Evolutionary conservation across 2,329 filamentous ascomycete genomes (phyloP).

Genomic region (Paracoccidioides brasiliensis): DNA sequence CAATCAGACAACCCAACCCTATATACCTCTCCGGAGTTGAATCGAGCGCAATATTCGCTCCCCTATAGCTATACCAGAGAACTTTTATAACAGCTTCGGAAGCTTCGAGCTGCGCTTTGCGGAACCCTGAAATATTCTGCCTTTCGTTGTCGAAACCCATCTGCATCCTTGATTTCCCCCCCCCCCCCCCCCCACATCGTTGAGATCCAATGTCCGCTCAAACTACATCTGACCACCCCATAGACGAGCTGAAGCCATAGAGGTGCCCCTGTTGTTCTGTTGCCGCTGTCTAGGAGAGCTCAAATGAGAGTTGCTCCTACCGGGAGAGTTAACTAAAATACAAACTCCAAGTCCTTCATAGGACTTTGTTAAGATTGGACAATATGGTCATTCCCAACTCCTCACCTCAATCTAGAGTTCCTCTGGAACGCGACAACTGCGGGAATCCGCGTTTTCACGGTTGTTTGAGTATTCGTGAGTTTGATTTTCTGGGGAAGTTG

Average conservation of each 20-base stretch:
- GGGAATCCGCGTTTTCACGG: slow-evolving; percentile 56
- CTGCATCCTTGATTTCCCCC: background rate
- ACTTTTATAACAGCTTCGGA: background rate
- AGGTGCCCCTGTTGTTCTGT: background rate
- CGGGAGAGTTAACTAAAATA: background rate
- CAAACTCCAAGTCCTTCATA: background rate
- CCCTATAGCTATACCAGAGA: background rate
- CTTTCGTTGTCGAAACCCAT: background rate
- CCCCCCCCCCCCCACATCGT: background rate
- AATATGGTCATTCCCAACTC: slow-evolving; percentile 21
- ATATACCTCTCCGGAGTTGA: background rate
- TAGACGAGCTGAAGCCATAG: background rate
- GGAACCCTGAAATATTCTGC: background rate
- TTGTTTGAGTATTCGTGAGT: slow-evolving; percentile 49
- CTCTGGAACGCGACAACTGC: slow-evolving; percentile 34
- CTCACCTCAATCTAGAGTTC: slow-evolving; percentile 19
- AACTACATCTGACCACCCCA: background rate
- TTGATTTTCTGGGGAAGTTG: slow-evolving; percentile 41
- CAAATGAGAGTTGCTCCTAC: background rate
- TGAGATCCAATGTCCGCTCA: background rate
- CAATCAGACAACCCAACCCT: background rate
- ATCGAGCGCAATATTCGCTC: background rate
- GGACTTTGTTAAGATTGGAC: background rate
- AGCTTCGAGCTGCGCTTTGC: no score
- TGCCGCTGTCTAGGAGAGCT: background rate